Conservation (phyloP, 768 basidiomycete genomes). For the Agaricus blazei region DNA sequence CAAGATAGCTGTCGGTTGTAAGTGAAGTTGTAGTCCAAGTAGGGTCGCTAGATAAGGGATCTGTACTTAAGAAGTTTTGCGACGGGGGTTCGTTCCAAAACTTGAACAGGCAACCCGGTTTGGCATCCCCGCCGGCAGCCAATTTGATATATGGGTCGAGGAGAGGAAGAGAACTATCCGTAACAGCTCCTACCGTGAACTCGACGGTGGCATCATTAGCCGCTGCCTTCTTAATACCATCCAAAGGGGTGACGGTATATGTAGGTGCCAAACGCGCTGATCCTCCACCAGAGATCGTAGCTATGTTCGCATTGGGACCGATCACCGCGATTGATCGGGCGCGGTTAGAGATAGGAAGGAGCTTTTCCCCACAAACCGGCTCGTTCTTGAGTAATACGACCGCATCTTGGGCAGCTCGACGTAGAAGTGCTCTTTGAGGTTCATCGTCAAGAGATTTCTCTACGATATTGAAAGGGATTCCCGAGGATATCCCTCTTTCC, state of each 20-base stretch:
- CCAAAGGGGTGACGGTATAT: constrained; percentile 52
- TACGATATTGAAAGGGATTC: constrained; percentile 46
- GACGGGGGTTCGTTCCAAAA: constrained; percentile 44
- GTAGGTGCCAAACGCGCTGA: constrained; percentile 47
- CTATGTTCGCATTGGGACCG: constrained; percentile 54
- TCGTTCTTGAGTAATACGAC: constrained; percentile 63
- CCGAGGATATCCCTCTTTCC: constrained; percentile 42
- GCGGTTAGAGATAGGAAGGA: constrained; percentile 42
- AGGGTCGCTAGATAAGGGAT: constrained; percentile 15
- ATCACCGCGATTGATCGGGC: constrained; percentile 51
- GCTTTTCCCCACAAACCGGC: constrained; percentile 13
- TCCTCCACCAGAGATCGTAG: constrained; percentile 54
- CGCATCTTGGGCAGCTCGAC: constrained; percentile 47
- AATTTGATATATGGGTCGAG: constrained; percentile 42
- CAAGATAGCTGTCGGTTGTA: constrained; percentile 30
- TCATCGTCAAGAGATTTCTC: constrained; percentile 43
- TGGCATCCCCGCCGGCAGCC: constrained; percentile 31
- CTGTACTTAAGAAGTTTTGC: constrained; percentile 23
- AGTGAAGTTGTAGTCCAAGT: constrained; percentile 35
- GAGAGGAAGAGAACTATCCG: constrained; percentile 45
- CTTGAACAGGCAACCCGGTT: constrained; percentile 21
- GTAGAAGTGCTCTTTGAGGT: constrained; percentile 39
- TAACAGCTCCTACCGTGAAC: constrained; percentile 36
- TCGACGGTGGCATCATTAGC: constrained; percentile 38
- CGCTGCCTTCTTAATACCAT: constrained; percentile 41